Conservation (phyloP, 345 rosid species). For the Tarenaya hassleriana region DNA sequence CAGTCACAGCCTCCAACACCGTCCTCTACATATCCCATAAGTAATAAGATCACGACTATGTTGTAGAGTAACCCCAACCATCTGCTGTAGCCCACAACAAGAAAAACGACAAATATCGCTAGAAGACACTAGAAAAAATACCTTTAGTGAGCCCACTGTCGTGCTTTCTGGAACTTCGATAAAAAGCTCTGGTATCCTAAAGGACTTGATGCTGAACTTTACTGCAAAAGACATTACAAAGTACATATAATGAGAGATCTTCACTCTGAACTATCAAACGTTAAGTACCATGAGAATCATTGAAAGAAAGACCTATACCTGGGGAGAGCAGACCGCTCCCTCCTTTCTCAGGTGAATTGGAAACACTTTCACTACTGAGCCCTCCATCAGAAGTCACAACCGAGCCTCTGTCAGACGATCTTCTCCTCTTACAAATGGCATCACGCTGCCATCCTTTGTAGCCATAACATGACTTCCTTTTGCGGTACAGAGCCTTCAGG, state of each 20-base stretch:
- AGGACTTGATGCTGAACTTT: conserved; percentile 88
- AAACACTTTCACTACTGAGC: conserved; percentile 77
- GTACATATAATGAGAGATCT: conserved; percentile 14
- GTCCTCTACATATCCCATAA: conserved; percentile 46
- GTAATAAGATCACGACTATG: conserved; percentile 9
- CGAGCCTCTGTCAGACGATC: conserved; percentile 43
- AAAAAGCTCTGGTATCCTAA: conserved; percentile 82
- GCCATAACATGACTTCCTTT: conserved; percentile 47
- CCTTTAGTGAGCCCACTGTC: conserved; percentile 49
- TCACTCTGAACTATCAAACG: conserved; percentile 18
- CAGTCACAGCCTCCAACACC: conserved; percentile 62
- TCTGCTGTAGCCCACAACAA: too few relatives aligned
- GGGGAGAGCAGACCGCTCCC: too few relatives aligned
- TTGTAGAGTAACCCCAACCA: conserved; percentile 4
- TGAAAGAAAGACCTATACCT: conserved; percentile 40
- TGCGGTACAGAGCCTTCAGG: conserved; percentile 43
- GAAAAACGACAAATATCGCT: too few relatives aligned
- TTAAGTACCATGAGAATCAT: conserved; percentile 6
- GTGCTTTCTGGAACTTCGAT: conserved; percentile 82
- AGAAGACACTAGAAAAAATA: conserved; percentile 5
- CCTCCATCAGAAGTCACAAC: conserved; percentile 62
- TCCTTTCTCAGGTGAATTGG: conserved; percentile 58
- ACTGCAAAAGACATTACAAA: conserved; percentile 49
- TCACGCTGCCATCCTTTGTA: conserved; percentile 41
- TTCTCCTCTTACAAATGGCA: conserved; percentile 56